phyloP scores from a whole-genome alignment of 2,329 filamentous ascomycete genomes.

The Epichloe gansuensis region DNA sequence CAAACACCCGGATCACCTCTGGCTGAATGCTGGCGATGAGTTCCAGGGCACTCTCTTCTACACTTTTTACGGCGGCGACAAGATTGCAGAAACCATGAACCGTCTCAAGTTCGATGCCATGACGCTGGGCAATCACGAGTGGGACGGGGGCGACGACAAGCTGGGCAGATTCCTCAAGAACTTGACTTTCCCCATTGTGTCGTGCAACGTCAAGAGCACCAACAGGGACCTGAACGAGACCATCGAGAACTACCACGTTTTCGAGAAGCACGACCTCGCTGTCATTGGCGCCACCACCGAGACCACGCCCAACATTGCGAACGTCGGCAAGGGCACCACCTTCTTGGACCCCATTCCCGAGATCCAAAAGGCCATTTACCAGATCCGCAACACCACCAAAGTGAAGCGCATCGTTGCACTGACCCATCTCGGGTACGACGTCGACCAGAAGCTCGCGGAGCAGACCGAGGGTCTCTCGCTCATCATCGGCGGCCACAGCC shows the following conservation, averaged over 20 bases:
- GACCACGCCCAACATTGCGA: constrained; percentile 36
- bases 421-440: constrained; percentile 54
- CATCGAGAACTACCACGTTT: constrained; percentile 54
- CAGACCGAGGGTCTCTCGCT: constrained; percentile 51
- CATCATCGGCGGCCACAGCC: constrained; percentile 51
- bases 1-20: constrained; percentile 45
- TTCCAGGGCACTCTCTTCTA: constrained; percentile 59
- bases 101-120: constrained; percentile 54
- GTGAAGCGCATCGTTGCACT: constrained; percentile 53
- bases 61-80: constrained; percentile 52
- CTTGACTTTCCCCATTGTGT: constrained; percentile 51
- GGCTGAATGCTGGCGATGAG: constrained; percentile 55
- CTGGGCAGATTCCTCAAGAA: constrained; percentile 50
- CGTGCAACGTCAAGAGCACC: constrained; percentile 49
- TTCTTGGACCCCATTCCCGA: constrained; percentile 45
- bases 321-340: constrained; percentile 41
- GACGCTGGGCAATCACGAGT: constrained; percentile 57
- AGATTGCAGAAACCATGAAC: constrained; percentile 54
- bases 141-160: constrained; percentile 50
- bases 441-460: constrained; percentile 47
- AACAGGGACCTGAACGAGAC: constrained; percentile 46
- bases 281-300: constrained; percentile 44
- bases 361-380: constrained; percentile 48
- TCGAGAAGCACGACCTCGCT: constrained; percentile 45
- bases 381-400: constrained; percentile 47